Percentiles rank a stretch among this genome's conserved stretches.
phyloP scores from a whole-genome alignment of 805 yeast genomes.

The Isabelozyma rhagii region DNA sequence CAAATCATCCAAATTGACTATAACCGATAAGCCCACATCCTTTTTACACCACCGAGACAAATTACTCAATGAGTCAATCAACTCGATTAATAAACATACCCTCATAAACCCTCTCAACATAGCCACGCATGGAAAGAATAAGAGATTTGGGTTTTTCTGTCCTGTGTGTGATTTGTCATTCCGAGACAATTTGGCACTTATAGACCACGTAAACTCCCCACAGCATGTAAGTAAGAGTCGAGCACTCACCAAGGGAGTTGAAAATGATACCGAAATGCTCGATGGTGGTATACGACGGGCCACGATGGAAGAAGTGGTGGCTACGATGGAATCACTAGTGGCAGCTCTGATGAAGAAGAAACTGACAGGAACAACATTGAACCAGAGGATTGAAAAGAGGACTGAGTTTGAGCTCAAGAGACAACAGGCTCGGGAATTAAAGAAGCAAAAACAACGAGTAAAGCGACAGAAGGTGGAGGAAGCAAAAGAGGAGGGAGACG shows the following conservation, averaged over 20 bases:
- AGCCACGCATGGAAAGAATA: slow-evolving; percentile 34
- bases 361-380: slow-evolving; percentile 39
- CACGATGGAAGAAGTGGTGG: slow-evolving; percentile 28
- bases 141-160: slow-evolving; percentile 82
- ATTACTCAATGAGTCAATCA: slow-evolving; percentile 27
- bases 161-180: slow-evolving; percentile 75
- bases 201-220: slow-evolving; percentile 80
- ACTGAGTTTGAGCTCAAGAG: slow-evolving; percentile 35
- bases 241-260: slow-evolving; percentile 5
- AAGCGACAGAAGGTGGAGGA: slow-evolving; percentile 11
- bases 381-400: slow-evolving; percentile 39
- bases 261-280: slow-evolving; percentile 13
- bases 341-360: slow-evolving; percentile 24
- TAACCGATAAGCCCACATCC: slow-evolving; percentile 13
- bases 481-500: slow-evolving; percentile 11
- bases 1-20: slow-evolving; percentile 2
- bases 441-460: slow-evolving; percentile 9
- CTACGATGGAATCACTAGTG: slow-evolving; percentile 26
- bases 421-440: slow-evolving; percentile 22
- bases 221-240: slow-evolving; percentile 50
- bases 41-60: slow-evolving; percentile 28
- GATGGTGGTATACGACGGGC: slow-evolving; percentile 38
- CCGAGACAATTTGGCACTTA: slow-evolving; percentile 75
- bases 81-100: slow-evolving; percentile 32
- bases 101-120: slow-evolving; percentile 21